Evolutionary conservation across 371 early-diverging fungal species (phyloP), one percentile per base, ranked within the genome.

Genomic region (Chytridium lagenaria): DNA sequence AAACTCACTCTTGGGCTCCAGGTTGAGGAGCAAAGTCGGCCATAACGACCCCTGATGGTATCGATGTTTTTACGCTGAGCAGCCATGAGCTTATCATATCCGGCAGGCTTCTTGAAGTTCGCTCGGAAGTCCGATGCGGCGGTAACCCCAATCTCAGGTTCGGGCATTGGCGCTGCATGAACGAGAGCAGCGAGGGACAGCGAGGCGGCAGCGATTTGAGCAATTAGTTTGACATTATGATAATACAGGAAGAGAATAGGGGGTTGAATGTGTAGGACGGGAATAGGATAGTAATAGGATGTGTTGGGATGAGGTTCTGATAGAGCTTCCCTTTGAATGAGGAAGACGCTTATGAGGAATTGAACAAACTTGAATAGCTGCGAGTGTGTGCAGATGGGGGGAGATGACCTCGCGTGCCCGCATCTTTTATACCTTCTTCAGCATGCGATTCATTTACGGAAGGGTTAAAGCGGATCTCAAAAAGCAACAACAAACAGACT

Each of bases 71-170:
- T 61, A 3, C 2, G 7, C 7, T 61, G 37, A 16, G 30, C 61
- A 15, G 12, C 55, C 55, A 52, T 52, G 55, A 52, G 16, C 61
- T 61, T 31, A 26, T 61, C 61, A 26, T 61, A 61, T 34, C 61
- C 61, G 26, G 3, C 36, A 16, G 61, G 61, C 61, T 61, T 61
- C 31, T 31, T 31, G 26, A 15, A 61, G n/a, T 61, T 28, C 3
- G 30, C 34, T 7, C 37, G 3, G 36, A 31, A 61, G 34, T 61
- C 61, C 7, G 12, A 7, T 34, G 61, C 7, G 12, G 61, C 34
- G 19, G 55, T 5, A 10, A 23, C 23, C 16, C 19, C 19, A n/a
- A n/a, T n/a, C n/a, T n/a, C n/a, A n/a, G n/a, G n/a, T 44, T 44
- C 12, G 44, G 44, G 44, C 44, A 26, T 52, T 52, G 61, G 61